Base-by-base conservation (phyloP, 139 green algal species). In the Asterochloris erici region DNA sequence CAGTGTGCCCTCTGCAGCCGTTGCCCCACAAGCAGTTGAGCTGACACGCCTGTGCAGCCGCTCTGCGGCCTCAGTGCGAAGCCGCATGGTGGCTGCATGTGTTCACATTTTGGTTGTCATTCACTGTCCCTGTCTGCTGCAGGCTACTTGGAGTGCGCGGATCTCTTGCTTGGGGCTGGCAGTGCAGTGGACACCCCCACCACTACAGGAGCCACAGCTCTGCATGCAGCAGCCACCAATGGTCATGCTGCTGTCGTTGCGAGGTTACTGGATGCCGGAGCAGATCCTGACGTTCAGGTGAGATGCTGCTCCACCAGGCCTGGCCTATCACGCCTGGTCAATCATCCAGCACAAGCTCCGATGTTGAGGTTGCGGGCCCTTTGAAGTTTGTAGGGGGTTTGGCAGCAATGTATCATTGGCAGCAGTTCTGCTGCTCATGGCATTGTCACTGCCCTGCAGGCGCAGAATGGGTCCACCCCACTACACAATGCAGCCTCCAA, bases 161-260 rank as follows among this genome's bases (percentile, higher is more conserved):
- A 38, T 73, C 64, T 85, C 66, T 70, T 92, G 83, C 63, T 90
- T 54, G 82, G 79, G 28, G 81, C 83, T 26, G 87, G 74, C 16
- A 78, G 74, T 38, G 68, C 27, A 14, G 73, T 85, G 60, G 82
- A 89, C 54, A 75, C 71, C 12, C 82, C 84, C 62, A 86, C 81
- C 6, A 87, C 79, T 13, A 69, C 63, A 16, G 86, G 82, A 16
- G 27, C 76, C 61, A 86, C 81, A 27, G 84, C 88, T 11, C 80
- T 87, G 12, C 84, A 84, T 70, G 73, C 84, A 29, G 89, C 88
- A 61, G 89, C 89, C 19, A 82, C 78, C 68, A 89, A 84, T 81
- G 89, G 89, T 24, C 87, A 92, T 71, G 47, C 79, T 21, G 62
- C 75, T 0, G 81, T 86, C 24, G 82, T 90, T 64, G 68, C 81